These are phyloP conservation scores for Lasiodiplodia sp. DNA, from an alignment of 2,329 filamentous ascomycete species.

Conservation along the genomic window DNA sequence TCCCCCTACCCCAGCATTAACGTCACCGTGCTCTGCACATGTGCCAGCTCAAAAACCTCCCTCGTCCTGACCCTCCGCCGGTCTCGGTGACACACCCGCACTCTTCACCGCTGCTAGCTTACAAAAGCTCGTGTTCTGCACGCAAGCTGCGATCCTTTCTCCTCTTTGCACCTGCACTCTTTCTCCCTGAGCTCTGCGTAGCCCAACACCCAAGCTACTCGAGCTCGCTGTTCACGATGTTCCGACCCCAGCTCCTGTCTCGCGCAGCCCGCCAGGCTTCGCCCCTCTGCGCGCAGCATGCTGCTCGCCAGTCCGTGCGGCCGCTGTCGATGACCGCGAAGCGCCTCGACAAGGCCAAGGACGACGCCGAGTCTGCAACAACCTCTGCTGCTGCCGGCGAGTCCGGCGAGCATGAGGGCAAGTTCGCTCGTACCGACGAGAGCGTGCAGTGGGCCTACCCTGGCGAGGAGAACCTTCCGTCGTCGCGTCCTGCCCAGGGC, in stretches of 20 bases:
- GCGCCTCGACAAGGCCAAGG: slow-evolving; percentile 40
- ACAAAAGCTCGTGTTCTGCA: slow-evolving; percentile 3
- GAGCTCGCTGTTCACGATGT: slow-evolving; percentile 39
- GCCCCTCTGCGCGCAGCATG: slow-evolving; percentile 39
- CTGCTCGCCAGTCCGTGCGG: slow-evolving; percentile 40
- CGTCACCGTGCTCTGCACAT: slow-evolving; percentile 20
- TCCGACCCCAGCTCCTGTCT: slow-evolving; percentile 41
- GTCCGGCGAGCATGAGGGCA: slow-evolving; percentile 64
- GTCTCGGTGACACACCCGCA: slow-evolving; percentile 18
- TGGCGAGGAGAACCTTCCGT: slow-evolving; percentile 74
- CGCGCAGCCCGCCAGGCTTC: slow-evolving; percentile 38
- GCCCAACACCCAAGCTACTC: slow-evolving; percentile 8
- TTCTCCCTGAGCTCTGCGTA: not conserved
- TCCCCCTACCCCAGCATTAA: slow-evolving; percentile 18
- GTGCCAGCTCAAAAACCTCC: slow-evolving; percentile 25
- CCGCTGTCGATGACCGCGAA: slow-evolving; percentile 40
- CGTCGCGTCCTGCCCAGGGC: slow-evolving; percentile 73
- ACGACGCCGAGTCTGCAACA: slow-evolving; percentile 43
- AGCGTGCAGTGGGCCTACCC: slow-evolving; percentile 81
- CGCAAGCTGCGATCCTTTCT: not conserved
- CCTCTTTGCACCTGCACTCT: not conserved
- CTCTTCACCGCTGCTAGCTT: slow-evolving; percentile 12
- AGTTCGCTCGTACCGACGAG: slow-evolving; percentile 81
- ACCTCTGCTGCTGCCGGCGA: slow-evolving; percentile 48
- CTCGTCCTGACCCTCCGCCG: slow-evolving; percentile 11